A percentile compares a stretch with the other conserved stretches of the same genome.
Evolutionary conservation across 179 eudicot genomes (phyloP).

Genomic region (Camellia oleifera): DNA sequence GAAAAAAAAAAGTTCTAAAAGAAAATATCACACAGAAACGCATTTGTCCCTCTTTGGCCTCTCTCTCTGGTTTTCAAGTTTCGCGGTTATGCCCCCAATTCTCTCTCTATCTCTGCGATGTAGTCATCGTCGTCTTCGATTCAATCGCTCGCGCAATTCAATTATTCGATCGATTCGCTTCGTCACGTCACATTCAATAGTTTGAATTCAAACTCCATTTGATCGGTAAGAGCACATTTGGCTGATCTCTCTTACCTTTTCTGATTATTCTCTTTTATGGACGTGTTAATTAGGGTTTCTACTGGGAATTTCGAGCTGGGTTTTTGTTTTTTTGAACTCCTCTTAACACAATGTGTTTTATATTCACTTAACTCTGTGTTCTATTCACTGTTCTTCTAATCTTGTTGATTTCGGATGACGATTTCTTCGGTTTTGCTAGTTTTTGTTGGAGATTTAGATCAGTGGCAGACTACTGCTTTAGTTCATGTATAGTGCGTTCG

Average conservation of each 20-base stretch:
- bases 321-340: neutral
- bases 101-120: neutral
- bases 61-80: too few species aligned
- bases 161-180: neutral
- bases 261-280: neutral
- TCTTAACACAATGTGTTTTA: neutral
- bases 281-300: slow-evolving; percentile 18
- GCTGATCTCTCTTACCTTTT: neutral
- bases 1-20: too few species aligned
- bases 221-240: slow-evolving; percentile 17
- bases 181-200: neutral
- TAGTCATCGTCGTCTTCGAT: neutral
- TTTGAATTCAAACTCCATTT: neutral
- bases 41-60: too few species aligned
- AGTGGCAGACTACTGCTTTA: too few species aligned
- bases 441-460: too few species aligned
- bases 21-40: too few species aligned
- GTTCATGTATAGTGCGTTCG: too few species aligned
- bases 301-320: neutral
- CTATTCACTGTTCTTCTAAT: too few species aligned
- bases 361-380: neutral
- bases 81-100: slow-evolving; percentile 23
- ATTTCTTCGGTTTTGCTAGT: neutral
- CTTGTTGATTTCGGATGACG: neutral
- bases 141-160: neutral